Base-by-base conservation (phyloP, 768 basidiomycete species). In the Lactifluus pinguis region DNA sequence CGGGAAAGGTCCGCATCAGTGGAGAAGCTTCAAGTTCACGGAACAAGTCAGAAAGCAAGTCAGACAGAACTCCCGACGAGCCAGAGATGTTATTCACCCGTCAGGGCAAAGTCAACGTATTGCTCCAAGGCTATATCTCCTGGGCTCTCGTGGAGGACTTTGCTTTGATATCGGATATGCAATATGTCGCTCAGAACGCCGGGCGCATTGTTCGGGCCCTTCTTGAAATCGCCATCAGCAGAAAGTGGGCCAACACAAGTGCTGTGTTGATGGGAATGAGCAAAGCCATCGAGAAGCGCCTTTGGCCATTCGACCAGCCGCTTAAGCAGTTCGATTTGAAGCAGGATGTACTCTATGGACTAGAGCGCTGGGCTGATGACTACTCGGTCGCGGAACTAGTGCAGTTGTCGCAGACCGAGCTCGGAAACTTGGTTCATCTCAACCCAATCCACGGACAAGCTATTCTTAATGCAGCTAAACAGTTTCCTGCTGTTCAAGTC, bases 291-390 rank as follows among this genome's bases (percentile, higher is more conserved):
- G 92, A 95, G 72, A 89, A 88, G 69, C 83, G 91, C 29, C 74
- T 97, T 67, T 99, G 97, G 97, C 91, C 95, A 2, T 98, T 86
- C 71, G 89, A 94, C 49, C 89, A 98, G 60, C 95, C 94, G 3
- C 75, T 99, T 36, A 83, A 76, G 64, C 93, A 98, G 68, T 90
- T 88, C 68, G 73, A 79, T 36, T 80, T 98, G 21, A 89, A 87
- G 64, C 71, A 74, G 30, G 92, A 95, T 47, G 81, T 92, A 8
- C 69, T 97, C 52, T 83, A 90, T 74, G 86, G 83, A 57, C 77
- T 98, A 30, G 79, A 86, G 67, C 79, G 77, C 61, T 93, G 87
- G 79, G 90, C 86, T 15, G 89, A 89, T 69, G 92, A 98, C 52
- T 82, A 85, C 69, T 75, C 86, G 2, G 79, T 92, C 14, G 73